phyloP scores from a whole-genome alignment of 2,329 filamentous ascomycete genomes.

The Apiospora koreana region DNA sequence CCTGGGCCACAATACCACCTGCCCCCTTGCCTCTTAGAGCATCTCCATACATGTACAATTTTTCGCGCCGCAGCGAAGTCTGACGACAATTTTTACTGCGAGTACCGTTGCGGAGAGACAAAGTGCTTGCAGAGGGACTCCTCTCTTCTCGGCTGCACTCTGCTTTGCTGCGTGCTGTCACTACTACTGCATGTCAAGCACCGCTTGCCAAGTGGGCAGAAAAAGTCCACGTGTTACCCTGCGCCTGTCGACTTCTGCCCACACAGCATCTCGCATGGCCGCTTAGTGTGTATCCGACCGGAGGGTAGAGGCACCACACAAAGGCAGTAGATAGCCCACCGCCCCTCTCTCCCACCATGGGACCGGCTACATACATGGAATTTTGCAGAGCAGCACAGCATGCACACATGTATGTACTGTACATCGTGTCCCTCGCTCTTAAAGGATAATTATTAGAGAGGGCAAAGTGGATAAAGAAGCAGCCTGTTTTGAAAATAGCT shows the following conservation, averaged over 20 bases:
- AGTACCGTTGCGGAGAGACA: not conserved
- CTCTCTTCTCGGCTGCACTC: not conserved
- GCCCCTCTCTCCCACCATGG: not conserved
- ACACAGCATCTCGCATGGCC: not conserved
- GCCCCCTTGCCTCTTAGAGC: not conserved
- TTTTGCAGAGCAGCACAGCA: not conserved
- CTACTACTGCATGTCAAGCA: not conserved
- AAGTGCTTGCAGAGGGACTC: not conserved
- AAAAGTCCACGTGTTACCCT: not conserved
- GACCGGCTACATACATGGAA: not conserved
- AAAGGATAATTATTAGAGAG: not conserved
- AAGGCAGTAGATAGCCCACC: too few species aligned
- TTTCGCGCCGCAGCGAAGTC: not conserved
- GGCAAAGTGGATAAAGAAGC: not conserved
- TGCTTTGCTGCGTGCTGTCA: not conserved
- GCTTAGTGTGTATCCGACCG: conserved; percentile 9
- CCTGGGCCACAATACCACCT: not conserved
- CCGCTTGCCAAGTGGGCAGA: not conserved
- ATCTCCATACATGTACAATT: not conserved
- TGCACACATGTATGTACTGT: not conserved
- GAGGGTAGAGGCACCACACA: not conserved
- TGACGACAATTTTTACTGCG: not conserved
- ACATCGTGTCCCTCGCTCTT: not conserved
- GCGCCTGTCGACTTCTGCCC: not conserved
- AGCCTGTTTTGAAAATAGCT: conserved; percentile 5